These are phyloP conservation scores for Fraxinus pennsylvanica DNA, from an alignment of 257 asterid genomes.

Conservation along the genomic window DNA sequence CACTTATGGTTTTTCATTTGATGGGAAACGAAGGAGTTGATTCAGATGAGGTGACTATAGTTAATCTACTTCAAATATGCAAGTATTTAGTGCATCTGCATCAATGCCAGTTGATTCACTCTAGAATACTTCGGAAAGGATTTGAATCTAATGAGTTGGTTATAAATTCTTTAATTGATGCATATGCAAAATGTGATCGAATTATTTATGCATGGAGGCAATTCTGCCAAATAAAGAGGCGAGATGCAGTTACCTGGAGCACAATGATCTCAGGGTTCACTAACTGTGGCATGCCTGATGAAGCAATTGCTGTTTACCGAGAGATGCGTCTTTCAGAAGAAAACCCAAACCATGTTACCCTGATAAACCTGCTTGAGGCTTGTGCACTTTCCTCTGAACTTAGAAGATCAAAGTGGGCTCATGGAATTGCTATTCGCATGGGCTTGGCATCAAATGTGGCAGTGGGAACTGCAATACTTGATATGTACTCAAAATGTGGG, in stretches of 20 bases:
- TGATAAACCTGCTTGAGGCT: conserved; percentile 78
- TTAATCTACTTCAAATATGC: conserved; percentile 67
- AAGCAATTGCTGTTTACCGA: conserved; percentile 60
- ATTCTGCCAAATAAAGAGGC: conserved; percentile 51
- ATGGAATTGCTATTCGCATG: conserved; percentile 64
- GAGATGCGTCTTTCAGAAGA: conserved; percentile 48
- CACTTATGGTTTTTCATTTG: conserved; percentile 50
- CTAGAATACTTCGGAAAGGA: conserved; percentile 50
- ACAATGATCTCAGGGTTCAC: conserved; percentile 88
- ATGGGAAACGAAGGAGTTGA: conserved; percentile 54
- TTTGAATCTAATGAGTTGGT: conserved; percentile 63
- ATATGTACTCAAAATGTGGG: conserved; percentile 90
- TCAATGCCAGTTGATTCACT: conserved; percentile 67
- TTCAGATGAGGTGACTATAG: conserved; percentile 78
- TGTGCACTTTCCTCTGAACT: conserved; percentile 73
- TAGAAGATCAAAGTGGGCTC: conserved; percentile 63
- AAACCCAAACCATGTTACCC: conserved; percentile 51
- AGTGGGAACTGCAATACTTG: conserved; percentile 79
- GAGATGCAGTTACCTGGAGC: conserved; percentile 83
- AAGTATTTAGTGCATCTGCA: conserved; percentile 49
- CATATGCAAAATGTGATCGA: conserved; percentile 73
- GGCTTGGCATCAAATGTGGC: conserved; percentile 62
- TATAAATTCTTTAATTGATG: conserved; percentile 71
- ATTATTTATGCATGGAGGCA: conserved; percentile 54
- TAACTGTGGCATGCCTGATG: conserved; percentile 71